Percentiles rank a stretch among this genome's conserved stretches.
Conservation (phyloP, 371 early-diverging fungal genomes). For the Mortierella sp. region DNA sequence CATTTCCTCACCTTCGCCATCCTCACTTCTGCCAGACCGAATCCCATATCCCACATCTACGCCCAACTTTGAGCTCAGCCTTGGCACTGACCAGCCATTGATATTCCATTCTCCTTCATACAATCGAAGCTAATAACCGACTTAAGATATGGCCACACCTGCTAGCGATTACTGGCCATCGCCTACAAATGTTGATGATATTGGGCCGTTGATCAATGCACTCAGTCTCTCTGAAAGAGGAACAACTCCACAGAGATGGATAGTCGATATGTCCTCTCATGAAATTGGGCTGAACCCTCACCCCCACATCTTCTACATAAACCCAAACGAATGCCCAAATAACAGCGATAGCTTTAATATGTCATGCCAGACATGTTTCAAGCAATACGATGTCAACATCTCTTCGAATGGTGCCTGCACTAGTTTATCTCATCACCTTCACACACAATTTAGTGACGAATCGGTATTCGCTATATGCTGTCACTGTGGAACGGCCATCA, state of each 20-base stretch:
- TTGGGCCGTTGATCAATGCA: constrained; percentile 12
- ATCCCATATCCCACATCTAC: too few species aligned
- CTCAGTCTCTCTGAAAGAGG: constrained; percentile 20
- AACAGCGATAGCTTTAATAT: not conserved
- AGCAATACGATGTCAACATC: constrained; percentile 23
- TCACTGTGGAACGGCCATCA: constrained; percentile 29
- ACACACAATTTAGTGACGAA: constrained; percentile 7
- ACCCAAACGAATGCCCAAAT: constrained; percentile 11
- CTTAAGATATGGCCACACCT: not conserved
- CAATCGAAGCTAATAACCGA: too few species aligned
- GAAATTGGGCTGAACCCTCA: constrained; percentile 38
- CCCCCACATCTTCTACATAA: constrained; percentile 29
- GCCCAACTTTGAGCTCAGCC: too few species aligned
- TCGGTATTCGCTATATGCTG: constrained; percentile 27
- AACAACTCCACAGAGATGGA: constrained; percentile 38
- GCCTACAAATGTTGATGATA: not conserved
- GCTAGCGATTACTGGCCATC: not conserved
- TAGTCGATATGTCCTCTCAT: constrained; percentile 32
- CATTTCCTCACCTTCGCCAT: not conserved
- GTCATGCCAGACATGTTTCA: constrained; percentile 39
- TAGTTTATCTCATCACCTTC: constrained; percentile 35
- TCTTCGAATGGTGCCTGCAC: constrained; percentile 4
- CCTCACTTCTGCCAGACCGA: not conserved
- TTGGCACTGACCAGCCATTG: too few species aligned
- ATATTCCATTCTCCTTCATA: too few species aligned